These are phyloP conservation scores for Tetrastigma voinierianum DNA, from an alignment of 164 flowering plant species.

Conservation along the genomic window DNA sequence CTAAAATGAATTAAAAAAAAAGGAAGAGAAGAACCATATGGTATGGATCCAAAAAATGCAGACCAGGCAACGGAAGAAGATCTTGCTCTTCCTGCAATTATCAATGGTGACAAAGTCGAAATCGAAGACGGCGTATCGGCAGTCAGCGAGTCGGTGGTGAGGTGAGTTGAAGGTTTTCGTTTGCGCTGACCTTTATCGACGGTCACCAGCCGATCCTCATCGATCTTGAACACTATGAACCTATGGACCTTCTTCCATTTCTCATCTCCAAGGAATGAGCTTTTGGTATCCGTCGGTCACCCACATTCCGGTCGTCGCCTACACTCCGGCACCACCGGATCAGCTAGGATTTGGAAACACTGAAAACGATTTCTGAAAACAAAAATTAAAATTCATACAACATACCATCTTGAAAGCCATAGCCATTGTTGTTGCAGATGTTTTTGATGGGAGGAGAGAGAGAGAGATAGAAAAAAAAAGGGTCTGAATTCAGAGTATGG, in stretches of 20 bases:
- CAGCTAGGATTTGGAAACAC: neutral
- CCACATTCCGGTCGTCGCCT: conserved; percentile 93
- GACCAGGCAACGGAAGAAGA: conserved; percentile 98
- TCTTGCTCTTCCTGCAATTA: conserved; percentile 94
- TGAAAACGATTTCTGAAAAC: neutral
- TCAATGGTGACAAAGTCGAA: conserved; percentile 92
- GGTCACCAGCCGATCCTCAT: conserved; percentile 72
- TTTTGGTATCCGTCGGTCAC: conserved; percentile 87
- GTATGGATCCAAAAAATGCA: conserved; percentile 5
- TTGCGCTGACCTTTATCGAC: conserved; percentile 90
- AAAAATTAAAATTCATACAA: neutral
- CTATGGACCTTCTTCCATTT: conserved; percentile 91
- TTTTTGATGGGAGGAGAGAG: neutral
- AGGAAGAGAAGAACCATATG: neutral
- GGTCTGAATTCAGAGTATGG: neutral
- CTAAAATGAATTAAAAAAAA: no score
- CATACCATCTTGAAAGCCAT: conserved; percentile 98
- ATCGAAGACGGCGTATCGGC: conserved; percentile 94
- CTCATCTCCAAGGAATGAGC: conserved; percentile 92
- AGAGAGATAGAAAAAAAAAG: no score
- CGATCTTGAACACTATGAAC: conserved; percentile 92
- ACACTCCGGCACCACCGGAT: neutral
- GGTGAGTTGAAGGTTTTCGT: conserved; percentile 72
- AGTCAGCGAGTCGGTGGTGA: conserved; percentile 85
- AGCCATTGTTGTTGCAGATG: conserved; percentile 64